Evolutionary conservation across 495 filamentous ascomycete species (phyloP), one percentile per base, ranked within the genome.

Genomic region (Xylaria venustula): DNA sequence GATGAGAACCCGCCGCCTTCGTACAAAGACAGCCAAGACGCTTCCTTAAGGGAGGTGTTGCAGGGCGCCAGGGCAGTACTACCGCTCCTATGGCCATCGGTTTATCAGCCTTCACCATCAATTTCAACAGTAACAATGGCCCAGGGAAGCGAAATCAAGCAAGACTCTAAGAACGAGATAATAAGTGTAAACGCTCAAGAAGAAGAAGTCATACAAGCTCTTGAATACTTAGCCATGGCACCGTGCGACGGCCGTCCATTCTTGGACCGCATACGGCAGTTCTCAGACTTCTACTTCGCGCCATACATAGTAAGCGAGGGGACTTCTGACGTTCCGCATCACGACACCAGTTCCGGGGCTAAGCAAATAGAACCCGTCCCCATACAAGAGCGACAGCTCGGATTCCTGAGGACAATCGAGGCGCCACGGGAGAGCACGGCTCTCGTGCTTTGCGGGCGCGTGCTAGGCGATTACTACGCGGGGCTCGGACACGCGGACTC

Each of bases 361-460:
- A 11, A 34, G 30, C 5, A 34, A 11, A 11, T 4, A 34, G 30
- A 34, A 11, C 30, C 28, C 17, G 30, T 36, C 17, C 3, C 49
- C 2, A 6, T 8, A 1, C 50, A 40, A 2, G 50, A 54, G 34
- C 20, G 12, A 15, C 50, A 41, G 20, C 50, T 20, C 50, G 11
- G 14, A 19, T 20, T 15, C n/a, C 51, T 54, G 20, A 2, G 28
- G 51, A 15, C 11, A 3, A 34, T 54, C 36, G 23, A 42, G 5
- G 51, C 36, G 36, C 36, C 36, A 5, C 36, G 36, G 20, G 51
- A 54, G 36, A 54, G 51, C 51, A 15, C 36, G 14, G 36, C 51
- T 22, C 51, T 54, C 51, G 34, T 42, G 5, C 51, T 54, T 36
- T 54, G 51, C 51, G 51, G 34, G 22, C 51, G 51, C 12, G 51